Conservation (phyloP, 2,329 filamentous ascomycete species). For the Sclerotinia glacialis region DNA sequence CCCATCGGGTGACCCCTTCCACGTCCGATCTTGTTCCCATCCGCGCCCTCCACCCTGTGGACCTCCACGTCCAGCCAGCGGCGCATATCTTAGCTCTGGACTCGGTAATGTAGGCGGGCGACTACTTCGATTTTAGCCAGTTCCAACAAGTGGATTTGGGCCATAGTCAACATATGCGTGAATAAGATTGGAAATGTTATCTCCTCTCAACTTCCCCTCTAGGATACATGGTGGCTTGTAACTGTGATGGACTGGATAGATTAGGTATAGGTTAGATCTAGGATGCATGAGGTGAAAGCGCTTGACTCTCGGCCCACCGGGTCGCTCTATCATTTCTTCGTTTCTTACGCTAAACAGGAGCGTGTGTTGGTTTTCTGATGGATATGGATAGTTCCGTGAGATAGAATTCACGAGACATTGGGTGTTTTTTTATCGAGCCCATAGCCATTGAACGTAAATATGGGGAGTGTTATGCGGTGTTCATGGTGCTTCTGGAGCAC, state of each 20-base stretch:
- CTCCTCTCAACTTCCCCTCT: not conserved
- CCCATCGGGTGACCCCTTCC: no score
- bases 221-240: not conserved
- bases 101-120: not conserved
- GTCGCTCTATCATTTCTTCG: not conserved
- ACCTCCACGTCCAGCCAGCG: not conserved
- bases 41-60: not conserved
- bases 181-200: not conserved
- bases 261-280: not conserved
- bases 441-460: constrained; percentile 1
- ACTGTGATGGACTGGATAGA: not conserved
- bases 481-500: not conserved
- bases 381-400: not conserved
- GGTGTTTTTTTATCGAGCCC: not conserved
- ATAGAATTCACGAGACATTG: not conserved
- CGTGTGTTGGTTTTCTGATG: not conserved
- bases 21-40: no score
- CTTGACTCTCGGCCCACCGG: not conserved
- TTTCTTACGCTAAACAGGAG: not conserved
- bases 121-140: not conserved
- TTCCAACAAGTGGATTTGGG: not conserved
- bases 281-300: not conserved
- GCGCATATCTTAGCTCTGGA: not conserved
- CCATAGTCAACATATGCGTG: constrained; percentile 5
- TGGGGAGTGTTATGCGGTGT: not conserved